Evolutionary conservation across 208 protist genomes (phyloP), one percentile per base, ranked within the genome.

Genomic region (Leishmania lainsoni): DNA sequence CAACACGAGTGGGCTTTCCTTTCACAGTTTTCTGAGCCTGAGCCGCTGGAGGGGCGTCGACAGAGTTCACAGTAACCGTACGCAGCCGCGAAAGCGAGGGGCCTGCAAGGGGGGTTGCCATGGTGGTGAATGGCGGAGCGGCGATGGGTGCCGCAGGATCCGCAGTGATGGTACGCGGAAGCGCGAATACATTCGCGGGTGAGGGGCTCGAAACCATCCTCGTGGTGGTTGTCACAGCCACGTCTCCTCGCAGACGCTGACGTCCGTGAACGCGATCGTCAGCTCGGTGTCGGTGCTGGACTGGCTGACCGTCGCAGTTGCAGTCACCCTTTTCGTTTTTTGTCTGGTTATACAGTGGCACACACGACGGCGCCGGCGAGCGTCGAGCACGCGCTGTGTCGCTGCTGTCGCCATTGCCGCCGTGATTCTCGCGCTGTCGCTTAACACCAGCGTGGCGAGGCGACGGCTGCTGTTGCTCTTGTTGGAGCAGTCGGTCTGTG

Each of bases 111-210:
- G 61, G 29, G 29, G 68, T 20, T 26, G 68, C 20, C 39, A 5
- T 42, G 12, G 72, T 76, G 12, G 72, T 76, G 17, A 39, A 29
- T 39, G 51, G 6, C 49, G 74, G 51, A 14, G 72, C 10, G 32
- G 72, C 48, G 17, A 45, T 48, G 32, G 32, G 49, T 51, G 39
- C 32, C 10, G 42, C 63, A 12, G 76, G 61, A 1, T 45, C 54
- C 5, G 14, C n/a, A 1, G 80, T 51, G 29, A 83, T 29, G 75
- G 39, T 65, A 26, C 80, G 69, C 20, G 74, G 74, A 69, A 83
- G 80, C 32, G 59, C 69, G 51, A 83, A 83, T 22, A 69, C 42
- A 49, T n/a, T 81, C 32, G 20, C 42, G 0, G 48, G 65, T 49
- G 70, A 76, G 42, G 39, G 17, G 8, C 12, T 32, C 29, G 26